Percentiles rank a stretch among this genome's conserved stretches.
These are phyloP conservation scores for Zygosaccharomyces pseudobailii DNA, from an alignment of 1,139 yeast genomes.

Conservation along the genomic window DNA sequence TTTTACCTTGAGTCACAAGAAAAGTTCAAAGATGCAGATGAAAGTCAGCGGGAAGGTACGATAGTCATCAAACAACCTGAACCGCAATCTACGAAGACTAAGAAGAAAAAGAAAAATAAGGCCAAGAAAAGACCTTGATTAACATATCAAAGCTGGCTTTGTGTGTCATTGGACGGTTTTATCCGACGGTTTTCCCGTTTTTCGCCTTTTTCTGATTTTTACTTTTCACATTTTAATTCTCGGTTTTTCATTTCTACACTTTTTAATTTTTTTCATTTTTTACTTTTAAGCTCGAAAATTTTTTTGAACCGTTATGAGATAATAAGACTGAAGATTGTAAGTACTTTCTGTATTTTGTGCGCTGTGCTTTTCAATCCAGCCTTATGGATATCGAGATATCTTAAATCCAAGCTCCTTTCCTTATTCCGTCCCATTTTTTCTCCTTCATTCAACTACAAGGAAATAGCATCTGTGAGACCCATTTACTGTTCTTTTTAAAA, in stretches of 20 bases:
- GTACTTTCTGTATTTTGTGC: not conserved
- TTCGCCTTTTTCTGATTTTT: not conserved
- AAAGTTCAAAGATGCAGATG: conserved; percentile 63
- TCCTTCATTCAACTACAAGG: not conserved
- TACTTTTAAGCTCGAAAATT: conserved; percentile 23
- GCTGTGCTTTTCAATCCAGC: not conserved
- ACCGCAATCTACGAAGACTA: conserved; percentile 2
- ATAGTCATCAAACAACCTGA: conserved; percentile 38
- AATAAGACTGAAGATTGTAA: not conserved
- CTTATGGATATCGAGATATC: not conserved
- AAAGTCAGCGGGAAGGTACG: conserved; percentile 69
- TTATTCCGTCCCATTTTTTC: not conserved
- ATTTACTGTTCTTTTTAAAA: conserved; percentile 23
- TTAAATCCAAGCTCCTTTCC: not conserved
- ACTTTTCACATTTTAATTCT: conserved; percentile 34
- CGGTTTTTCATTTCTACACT: not conserved
- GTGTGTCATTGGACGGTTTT: not conserved
- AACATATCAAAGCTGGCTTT: not conserved
- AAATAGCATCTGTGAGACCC: not conserved
- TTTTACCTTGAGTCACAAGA: conserved; percentile 71
- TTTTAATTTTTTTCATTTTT: conserved; percentile 11
- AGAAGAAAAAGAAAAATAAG: conserved; percentile 16
- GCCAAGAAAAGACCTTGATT: conserved; percentile 4
- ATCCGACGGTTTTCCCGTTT: not conserved
- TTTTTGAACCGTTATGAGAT: conserved; percentile 25